Percentiles rank a stretch among this genome's conserved stretches.
phyloP scores from a whole-genome alignment of 441 rosid genomes.

The Gossypium laxum region DNA sequence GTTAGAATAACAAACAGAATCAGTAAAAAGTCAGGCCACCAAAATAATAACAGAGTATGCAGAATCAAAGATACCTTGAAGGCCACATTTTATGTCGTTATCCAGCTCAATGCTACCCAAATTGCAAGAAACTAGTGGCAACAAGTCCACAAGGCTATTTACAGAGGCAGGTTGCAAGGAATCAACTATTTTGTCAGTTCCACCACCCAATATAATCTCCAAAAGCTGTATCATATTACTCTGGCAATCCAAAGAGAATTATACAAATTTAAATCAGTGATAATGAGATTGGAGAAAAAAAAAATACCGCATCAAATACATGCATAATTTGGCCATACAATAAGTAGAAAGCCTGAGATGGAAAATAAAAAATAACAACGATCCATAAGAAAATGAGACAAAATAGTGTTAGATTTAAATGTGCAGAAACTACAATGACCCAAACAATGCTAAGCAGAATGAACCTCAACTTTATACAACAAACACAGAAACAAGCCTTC shows the following conservation, averaged over 20 bases:
- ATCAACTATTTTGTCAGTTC: conserved; percentile 46
- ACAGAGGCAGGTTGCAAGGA: conserved; percentile 37
- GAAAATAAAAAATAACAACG: background rate
- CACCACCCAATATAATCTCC: conserved; percentile 73
- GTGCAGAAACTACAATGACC: background rate
- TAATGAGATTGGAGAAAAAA: conserved; percentile 9
- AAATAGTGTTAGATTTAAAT: conserved; percentile 8
- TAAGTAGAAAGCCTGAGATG: background rate
- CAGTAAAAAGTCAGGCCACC: background rate
- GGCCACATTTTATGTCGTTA: conserved; percentile 45
- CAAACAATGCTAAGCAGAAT: background rate
- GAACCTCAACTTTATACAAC: background rate
- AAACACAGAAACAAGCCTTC: background rate
- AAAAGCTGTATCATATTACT: conserved; percentile 45
- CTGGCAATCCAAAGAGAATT: conserved; percentile 37
- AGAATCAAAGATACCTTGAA: conserved; percentile 49
- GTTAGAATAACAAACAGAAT: background rate
- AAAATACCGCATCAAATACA: background rate
- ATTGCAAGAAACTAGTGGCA: conserved; percentile 40
- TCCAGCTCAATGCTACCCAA: conserved; percentile 36
- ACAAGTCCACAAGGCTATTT: conserved; percentile 48
- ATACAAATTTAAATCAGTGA: conserved; percentile 14
- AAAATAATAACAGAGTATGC: background rate
- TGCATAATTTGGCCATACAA: background rate
- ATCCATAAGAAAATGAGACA: background rate